A percentile compares a stretch with the other conserved stretches of the same genome.
Conservation (phyloP, 352 stramenopile species). For the Globisporangium carolinianum region DNA sequence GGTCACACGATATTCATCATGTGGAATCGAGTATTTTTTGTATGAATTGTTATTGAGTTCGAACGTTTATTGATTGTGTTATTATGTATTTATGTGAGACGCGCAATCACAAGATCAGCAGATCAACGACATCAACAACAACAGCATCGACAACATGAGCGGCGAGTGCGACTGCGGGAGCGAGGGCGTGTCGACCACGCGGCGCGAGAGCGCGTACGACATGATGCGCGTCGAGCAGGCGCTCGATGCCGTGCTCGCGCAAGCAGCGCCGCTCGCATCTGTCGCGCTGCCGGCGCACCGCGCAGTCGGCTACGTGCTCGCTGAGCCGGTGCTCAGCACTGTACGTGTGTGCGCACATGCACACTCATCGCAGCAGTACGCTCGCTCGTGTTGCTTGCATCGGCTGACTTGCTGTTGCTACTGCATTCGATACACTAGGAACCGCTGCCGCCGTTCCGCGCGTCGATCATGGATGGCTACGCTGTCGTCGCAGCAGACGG, state of each 20-base stretch:
- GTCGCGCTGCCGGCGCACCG: conserved; percentile 24
- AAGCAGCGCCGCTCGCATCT: conserved; percentile 30
- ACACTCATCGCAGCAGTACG: no score
- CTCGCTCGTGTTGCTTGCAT: no score
- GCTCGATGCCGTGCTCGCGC: conserved; percentile 40
- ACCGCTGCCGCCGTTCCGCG: conserved; percentile 92
- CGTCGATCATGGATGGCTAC: conserved; percentile 98
- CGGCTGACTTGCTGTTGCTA: conserved; percentile 10
- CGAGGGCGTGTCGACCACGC: conserved; percentile 34
- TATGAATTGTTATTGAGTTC: no score
- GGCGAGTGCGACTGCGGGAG: conserved; percentile 42
- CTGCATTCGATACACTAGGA: conserved; percentile 24
- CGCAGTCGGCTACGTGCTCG: conserved; percentile 46
- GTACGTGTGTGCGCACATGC: conserved; percentile 7
- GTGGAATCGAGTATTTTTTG: no score
- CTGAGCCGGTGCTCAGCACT: conserved; percentile 38
- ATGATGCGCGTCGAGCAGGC: conserved; percentile 63
- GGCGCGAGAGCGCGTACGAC: conserved; percentile 69
- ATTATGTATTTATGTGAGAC: no score
- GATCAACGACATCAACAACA: neutral
- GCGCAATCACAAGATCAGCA: neutral
- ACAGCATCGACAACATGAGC: conserved; percentile 2
- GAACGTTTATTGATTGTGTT: no score
- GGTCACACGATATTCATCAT: neutral
- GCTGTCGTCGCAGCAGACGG: conserved; percentile 86